Conservation (phyloP, 2,329 filamentous ascomycete genomes). For the Xylariaceae sp. region DNA sequence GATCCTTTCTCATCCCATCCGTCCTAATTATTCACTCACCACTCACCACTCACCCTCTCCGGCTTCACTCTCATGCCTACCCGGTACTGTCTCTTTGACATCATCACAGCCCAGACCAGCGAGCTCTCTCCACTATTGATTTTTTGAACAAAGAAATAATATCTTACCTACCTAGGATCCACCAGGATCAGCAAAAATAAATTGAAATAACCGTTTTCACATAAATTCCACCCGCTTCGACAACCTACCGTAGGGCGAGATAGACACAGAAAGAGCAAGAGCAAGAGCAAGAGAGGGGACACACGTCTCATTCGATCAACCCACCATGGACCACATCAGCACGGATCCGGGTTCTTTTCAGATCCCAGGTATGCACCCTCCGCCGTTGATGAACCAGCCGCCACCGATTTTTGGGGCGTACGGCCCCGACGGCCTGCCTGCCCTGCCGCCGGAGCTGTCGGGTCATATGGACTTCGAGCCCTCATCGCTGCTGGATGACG, state of each 20-base stretch:
- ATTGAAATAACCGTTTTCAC: not conserved
- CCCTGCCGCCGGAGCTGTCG: conserved; percentile 52
- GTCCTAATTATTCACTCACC: not conserved
- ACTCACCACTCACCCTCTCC: not conserved
- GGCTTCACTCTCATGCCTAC: not conserved
- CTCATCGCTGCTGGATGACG: conserved; percentile 54
- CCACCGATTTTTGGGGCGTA: conserved; percentile 66
- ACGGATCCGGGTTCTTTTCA: conserved; percentile 44
- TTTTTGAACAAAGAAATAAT: not conserved
- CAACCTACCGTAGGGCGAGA: conserved; percentile 4
- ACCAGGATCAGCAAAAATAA: not conserved
- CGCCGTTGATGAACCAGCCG: conserved; percentile 59
- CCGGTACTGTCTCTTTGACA: not conserved
- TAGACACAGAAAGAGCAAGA: too few species aligned
- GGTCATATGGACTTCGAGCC: conserved; percentile 58
- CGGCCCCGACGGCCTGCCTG: conserved; percentile 53
- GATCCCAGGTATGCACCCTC: conserved; percentile 50
- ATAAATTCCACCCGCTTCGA: not conserved
- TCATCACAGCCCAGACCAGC: not conserved
- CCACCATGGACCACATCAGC: conserved; percentile 45
- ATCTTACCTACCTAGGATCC: not conserved
- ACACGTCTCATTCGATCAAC: not conserved
- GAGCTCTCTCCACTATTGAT: conserved; percentile 5
- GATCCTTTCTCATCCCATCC: not conserved
- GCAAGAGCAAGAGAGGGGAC: not conserved